Percentiles rank a stretch among this genome's conserved stretches.
Evolutionary conservation across 1,284 basidiomycete species (phyloP).

Genomic region (Marasmius fiardii): DNA sequence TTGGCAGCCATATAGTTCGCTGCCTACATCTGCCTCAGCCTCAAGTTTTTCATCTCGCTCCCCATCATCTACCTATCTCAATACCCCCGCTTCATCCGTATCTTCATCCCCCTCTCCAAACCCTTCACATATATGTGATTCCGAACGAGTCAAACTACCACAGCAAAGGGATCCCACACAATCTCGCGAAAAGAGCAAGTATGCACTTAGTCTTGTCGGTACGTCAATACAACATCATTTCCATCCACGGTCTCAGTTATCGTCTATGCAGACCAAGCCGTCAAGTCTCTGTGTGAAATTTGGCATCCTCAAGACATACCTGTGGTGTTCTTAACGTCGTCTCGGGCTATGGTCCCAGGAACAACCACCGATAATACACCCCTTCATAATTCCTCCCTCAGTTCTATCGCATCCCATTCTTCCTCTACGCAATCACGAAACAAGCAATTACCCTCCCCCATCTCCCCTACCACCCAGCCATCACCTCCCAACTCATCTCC

Average conservation of each 20-base stretch:
- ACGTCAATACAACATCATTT: slow-evolving; percentile 27
- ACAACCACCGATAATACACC: slow-evolving; percentile 12
- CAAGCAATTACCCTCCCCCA: slow-evolving; percentile 46
- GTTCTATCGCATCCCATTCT: slow-evolving; percentile 18
- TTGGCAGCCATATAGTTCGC: slow-evolving; percentile 68
- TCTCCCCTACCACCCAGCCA: slow-evolving; percentile 35
- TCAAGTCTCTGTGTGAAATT: slow-evolving; percentile 69
- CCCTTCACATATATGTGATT: neutral
- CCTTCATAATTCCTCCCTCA: slow-evolving; percentile 10
- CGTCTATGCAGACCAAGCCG: slow-evolving; percentile 61
- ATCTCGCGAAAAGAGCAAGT: slow-evolving; percentile 53
- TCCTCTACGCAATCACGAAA: slow-evolving; percentile 25
- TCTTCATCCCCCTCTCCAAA: slow-evolving; percentile 37
- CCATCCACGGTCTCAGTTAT: slow-evolving; percentile 11
- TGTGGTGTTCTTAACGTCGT: slow-evolving; percentile 47
- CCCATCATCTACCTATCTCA: slow-evolving; percentile 44
- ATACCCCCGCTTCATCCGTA: slow-evolving; percentile 60
- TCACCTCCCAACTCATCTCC: slow-evolving; percentile 28
- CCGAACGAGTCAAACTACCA: slow-evolving; percentile 22
- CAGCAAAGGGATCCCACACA: slow-evolving; percentile 25
- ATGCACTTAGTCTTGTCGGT: slow-evolving; percentile 67
- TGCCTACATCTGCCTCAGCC: slow-evolving; percentile 30
- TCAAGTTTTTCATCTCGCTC: slow-evolving; percentile 39
- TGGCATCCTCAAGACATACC: slow-evolving; percentile 75
- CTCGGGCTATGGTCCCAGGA: slow-evolving; percentile 25